Percentiles rank a stretch among this genome's conserved stretches.
phyloP scores from a whole-genome alignment of 768 basidiomycete genomes.

The Tremella yokohamensis region DNA sequence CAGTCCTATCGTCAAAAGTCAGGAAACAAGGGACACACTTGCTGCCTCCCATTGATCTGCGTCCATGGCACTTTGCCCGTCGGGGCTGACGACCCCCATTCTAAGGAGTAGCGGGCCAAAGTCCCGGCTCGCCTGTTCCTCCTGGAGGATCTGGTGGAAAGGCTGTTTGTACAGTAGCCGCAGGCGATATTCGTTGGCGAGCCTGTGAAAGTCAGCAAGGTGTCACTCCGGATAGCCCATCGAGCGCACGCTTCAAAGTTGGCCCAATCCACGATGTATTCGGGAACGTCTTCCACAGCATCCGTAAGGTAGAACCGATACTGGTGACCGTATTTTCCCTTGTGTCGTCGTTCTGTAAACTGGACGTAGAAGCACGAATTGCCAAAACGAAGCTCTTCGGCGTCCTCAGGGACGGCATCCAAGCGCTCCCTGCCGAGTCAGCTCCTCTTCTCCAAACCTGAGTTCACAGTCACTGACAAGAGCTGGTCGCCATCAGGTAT shows the following conservation, averaged over 20 bases:
- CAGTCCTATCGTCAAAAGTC: not conserved
- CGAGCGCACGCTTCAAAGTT: constrained; percentile 73
- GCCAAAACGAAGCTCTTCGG: constrained; percentile 73
- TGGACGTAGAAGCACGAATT: constrained; percentile 85
- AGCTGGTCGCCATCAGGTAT: constrained; percentile 84
- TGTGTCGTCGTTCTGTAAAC: constrained; percentile 67
- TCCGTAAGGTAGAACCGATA: constrained; percentile 92
- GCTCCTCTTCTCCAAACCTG: not conserved
- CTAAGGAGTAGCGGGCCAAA: constrained; percentile 76
- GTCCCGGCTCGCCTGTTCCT: constrained; percentile 73
- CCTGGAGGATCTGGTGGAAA: constrained; percentile 82
- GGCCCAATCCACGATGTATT: constrained; percentile 95
- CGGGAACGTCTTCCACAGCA: constrained; percentile 94
- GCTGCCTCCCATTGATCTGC: constrained; percentile 97
- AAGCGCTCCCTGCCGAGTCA: constrained; percentile 61
- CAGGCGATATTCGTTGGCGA: constrained; percentile 79
- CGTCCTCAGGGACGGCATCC: constrained; percentile 64
- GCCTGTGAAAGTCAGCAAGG: constrained; percentile 53
- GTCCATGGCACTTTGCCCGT: constrained; percentile 87
- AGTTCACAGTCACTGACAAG: constrained; percentile 56
- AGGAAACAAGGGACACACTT: constrained; percentile 61
- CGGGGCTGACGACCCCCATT: constrained; percentile 86
- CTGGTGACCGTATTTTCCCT: constrained; percentile 75
- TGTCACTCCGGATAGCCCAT: not conserved
- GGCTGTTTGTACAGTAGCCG: constrained; percentile 72